Percentiles rank a stretch among this genome's conserved stretches.
phyloP scores from a whole-genome alignment of 2,329 filamentous ascomycete species.

The Penicillium sp. region DNA sequence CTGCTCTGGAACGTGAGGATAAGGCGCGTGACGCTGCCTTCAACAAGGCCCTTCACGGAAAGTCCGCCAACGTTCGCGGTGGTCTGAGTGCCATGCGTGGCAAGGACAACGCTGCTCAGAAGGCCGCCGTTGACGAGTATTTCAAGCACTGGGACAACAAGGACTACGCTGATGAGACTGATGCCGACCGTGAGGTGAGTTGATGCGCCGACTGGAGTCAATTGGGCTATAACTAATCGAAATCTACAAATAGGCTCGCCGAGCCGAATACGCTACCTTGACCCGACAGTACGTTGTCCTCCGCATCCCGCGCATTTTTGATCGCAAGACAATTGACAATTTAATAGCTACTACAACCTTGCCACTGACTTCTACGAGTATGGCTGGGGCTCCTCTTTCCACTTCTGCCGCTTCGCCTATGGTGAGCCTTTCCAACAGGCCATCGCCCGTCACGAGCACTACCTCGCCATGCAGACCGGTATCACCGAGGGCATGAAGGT shows the following conservation, averaged over 20 bases:
- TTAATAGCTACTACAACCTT: slow-evolving; percentile 82
- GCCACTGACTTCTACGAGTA: slow-evolving; percentile 97
- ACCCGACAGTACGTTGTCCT: slow-evolving; percentile 73
- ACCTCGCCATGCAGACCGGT: slow-evolving; percentile 85
- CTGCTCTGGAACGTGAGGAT: slow-evolving; percentile 74
- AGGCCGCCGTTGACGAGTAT: slow-evolving; percentile 83
- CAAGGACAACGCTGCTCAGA: slow-evolving; percentile 77
- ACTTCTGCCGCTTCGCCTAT: slow-evolving; percentile 90
- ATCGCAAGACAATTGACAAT: slow-evolving; percentile 6
- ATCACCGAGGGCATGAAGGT: slow-evolving; percentile 86
- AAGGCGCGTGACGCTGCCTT: slow-evolving; percentile 84
- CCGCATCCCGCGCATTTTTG: neutral
- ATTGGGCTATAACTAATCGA: neutral
- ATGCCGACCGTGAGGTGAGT: slow-evolving; percentile 72
- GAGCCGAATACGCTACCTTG: slow-evolving; percentile 86
- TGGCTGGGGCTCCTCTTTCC: slow-evolving; percentile 93
- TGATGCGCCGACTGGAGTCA: neutral
- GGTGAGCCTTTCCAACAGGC: slow-evolving; percentile 87
- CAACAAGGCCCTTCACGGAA: slow-evolving; percentile 82
- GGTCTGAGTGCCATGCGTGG: slow-evolving; percentile 80
- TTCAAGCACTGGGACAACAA: slow-evolving; percentile 98
- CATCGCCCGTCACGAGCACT: slow-evolving; percentile 96
- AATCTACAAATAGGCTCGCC: slow-evolving; percentile 59
- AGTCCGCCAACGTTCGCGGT: slow-evolving; percentile 66
- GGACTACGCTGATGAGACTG: slow-evolving; percentile 73